Base-by-base conservation (phyloP, 257 asterid species). In the Marsdenia floribunda region DNA sequence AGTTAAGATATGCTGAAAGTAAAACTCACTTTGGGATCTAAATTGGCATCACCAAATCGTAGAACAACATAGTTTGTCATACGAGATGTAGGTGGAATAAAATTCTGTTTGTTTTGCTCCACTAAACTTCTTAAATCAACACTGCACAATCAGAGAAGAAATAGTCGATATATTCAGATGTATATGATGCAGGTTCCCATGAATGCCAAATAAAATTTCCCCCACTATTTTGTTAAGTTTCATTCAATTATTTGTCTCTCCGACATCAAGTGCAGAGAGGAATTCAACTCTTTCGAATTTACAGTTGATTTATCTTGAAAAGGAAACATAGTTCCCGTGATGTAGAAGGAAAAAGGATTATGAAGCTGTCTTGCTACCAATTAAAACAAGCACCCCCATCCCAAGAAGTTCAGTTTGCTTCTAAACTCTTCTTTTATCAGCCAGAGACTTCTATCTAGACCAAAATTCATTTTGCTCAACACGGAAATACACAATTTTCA, bases 61-160 rank as follows among this genome's bases (percentile, higher is more conserved):
- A 94, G 80, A 76, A 94, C 97, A 75, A 92, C 97, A 68, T 94
- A 94, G 78, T 94, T 94, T 5, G 97, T 90, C 98, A 92, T 94
- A 29, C 97, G 88, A 16, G 98, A 92, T 0, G 97, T 83, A 0
- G 97, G 94, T 4, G 97, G 90, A 33, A 90, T 77, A 50, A 89
- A 89, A 83, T 85, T 88, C 80, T 84, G 92, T 71, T 89, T 92
- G 84, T 92, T 92, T 83, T 90, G 92, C 77, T 90, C 97, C 83
- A 87, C 89, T 82, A 94, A 84, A 85, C 92, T 82, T 90, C 75
- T 92, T 85, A 94, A 81, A 85, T 94, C 97, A 86, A 94, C 97
- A 60, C 98, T 94, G 89, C 80, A 88, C 46, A 37, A n/a, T 65
- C 37, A 57, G 26, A 24, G 54, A 71, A 24, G 29, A 0, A 71